These are phyloP conservation scores for Phaeoacremonium minimum DNA, from an alignment of 2,329 filamentous ascomycete species.

Conservation along the genomic window DNA sequence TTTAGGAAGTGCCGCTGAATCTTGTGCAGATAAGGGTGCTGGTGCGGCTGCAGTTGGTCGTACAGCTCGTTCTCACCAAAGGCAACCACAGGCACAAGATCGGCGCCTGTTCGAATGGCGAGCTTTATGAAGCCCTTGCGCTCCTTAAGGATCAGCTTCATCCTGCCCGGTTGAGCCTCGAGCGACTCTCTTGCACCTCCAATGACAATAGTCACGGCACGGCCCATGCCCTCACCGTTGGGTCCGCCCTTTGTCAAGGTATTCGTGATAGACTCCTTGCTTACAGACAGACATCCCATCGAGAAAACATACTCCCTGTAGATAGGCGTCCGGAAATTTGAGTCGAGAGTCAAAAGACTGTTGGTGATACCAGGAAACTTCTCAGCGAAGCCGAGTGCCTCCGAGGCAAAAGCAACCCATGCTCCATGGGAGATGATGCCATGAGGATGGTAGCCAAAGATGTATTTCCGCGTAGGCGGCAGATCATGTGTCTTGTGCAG, in stretches of 20 bases:
- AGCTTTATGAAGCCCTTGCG: constrained; percentile 94
- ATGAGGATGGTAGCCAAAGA: constrained; percentile 96
- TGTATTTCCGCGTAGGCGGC: constrained; percentile 81
- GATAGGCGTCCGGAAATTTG: constrained; percentile 89
- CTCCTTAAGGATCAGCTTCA: constrained; percentile 75
- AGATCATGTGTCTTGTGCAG: constrained; percentile 82
- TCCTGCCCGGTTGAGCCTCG: constrained; percentile 72
- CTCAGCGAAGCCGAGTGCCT: constrained; percentile 79
- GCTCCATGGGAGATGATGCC: constrained; percentile 97
- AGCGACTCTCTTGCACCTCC: constrained; percentile 91
- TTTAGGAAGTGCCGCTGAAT: constrained; percentile 82
- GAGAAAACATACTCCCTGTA: constrained; percentile 92
- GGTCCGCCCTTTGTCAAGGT: constrained; percentile 73
- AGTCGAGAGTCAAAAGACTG: constrained; percentile 87
- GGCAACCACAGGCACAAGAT: constrained; percentile 84
- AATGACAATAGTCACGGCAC: constrained; percentile 94
- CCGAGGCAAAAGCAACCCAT: constrained; percentile 85
- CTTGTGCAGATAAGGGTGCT: constrained; percentile 75
- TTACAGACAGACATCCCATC: constrained; percentile 84
- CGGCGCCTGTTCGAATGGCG: constrained; percentile 86
- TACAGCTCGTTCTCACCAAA: constrained; percentile 98
- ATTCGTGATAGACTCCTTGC: constrained; percentile 87
- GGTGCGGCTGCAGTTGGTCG: constrained; percentile 75
- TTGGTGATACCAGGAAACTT: constrained; percentile 96
- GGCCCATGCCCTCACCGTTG: constrained; percentile 80